Base-by-base conservation (phyloP, 2,329 filamentous ascomycete genomes). In the Pyrenochaeta sp. region DNA sequence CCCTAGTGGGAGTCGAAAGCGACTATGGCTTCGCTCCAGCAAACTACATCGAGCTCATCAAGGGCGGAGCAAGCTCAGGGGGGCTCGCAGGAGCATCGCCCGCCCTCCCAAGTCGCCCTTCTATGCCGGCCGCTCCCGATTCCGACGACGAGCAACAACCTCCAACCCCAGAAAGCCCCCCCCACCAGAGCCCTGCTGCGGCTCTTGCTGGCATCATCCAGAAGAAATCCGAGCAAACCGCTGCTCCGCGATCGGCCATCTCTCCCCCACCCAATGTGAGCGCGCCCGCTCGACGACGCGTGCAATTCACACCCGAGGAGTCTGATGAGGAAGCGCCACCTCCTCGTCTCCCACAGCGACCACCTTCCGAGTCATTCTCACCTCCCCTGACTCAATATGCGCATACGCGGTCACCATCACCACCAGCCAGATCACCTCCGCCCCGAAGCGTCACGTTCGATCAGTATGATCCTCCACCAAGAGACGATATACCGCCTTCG, bases 21-120 rank as follows among this genome's bases (percentile, higher is more conserved):
- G 92, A 97, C 65, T 99, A 89, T 81, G 95, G 95, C 48, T 99
- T 99, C 78, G 95, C 91, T 52, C 95, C 95, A 3, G 87, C 94
- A 59, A 99, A 98, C 78, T 99, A 99, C 76, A 97, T 98, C 65
- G 92, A 98, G 66, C 79, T 92, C 50, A 78, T 82, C 46, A 83
- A 85, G 40, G 76, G 76, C 28, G 73, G 82, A 22, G 80, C 83
- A 47, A 71, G 78, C 48, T 36, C 61, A 30, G 58, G 60, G 10
- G 55, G 62, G 24, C 37, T 61, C 7, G 50, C 65, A 19, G 34
- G 43, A 15, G 81, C 87, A 22, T 85, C 85, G 37, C 79, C 80
- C 27, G 63, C 77, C 12, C 75, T 81, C 67, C 80, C 80, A 36
- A 52, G 73, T 24, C 72, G 80, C 37, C 76, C 79, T 48, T 61